Base-by-base conservation (phyloP, 169 alveolate genomes). In the Plasmodium cynomolgi region DNA sequence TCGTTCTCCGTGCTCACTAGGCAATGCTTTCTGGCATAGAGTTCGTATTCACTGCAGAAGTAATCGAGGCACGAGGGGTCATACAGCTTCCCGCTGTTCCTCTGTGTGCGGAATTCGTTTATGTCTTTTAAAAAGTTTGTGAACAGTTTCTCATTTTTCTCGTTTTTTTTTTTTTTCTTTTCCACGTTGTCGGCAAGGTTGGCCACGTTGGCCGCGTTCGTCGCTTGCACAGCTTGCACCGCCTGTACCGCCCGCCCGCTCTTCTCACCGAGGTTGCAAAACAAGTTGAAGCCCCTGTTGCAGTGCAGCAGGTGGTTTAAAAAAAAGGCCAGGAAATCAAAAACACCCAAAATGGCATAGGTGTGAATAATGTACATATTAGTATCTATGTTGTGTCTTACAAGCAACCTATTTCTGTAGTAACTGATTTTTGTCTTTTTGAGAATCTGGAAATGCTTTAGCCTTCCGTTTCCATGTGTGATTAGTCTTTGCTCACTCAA, bases 11-110 rank as follows among this genome's bases (percentile, higher is more conserved):
- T 56, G 33, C 56, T 88, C 26, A 88, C 56, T 26, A 74, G 34
- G 13, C 94, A 88, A 34, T 62, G 71, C 83, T 88, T 88, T 23
- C 50, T 88, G 17, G 94, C 94, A 39, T 88, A 88, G 17, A 80
- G 73, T 39, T 88, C 91, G 47, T 88, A 88, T 39, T 88, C 94
- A 62, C 90, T 88, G 74, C 94, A 88, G 34, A 88, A 88, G 54
- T 31, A 88, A 34, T 88, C 72, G 1, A 88, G 75, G 72, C 77
- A 41, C 6, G 84, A 39, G 33, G n/a, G 83, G 74, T 88, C 84
- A 34, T 13, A 11, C 7, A 58, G 31, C 50, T 62, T 88, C 20
- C 31, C 81, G 11, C 23, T 50, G 54, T 88, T 88, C 50, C 50
- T 88, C 34, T 88, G 81, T 33, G 62, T 23, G 7, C 39, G 31